Evolutionary conservation across 805 yeast species (phyloP).

Genomic region (Vanderwaltozyma yarrowii): DNA sequence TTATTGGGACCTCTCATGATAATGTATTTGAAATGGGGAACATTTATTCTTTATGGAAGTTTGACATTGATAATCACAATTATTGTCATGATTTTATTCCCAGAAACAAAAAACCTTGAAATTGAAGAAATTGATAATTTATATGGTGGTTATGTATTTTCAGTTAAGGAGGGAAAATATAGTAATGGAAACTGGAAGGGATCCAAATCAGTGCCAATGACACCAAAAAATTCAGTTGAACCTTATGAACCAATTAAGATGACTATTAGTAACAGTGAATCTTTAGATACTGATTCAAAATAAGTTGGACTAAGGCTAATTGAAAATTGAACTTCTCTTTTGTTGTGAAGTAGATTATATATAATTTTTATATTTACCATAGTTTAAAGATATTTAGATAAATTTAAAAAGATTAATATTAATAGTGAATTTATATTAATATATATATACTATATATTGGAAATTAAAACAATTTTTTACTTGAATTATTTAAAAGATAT

Average conservation of each 20-base stretch:
- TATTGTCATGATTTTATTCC: slow-evolving; percentile 29
- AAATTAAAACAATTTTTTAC: neutral
- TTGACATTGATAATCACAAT: slow-evolving; percentile 28
- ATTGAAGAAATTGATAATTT: slow-evolving; percentile 20
- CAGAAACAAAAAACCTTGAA: slow-evolving; percentile 34
- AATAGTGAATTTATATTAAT: too few species aligned
- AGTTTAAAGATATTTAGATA: neutral
- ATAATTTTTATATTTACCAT: too few species aligned
- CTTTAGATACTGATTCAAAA: too few species aligned
- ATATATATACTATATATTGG: too few species aligned
- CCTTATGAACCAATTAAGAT: neutral
- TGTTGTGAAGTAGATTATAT: too few species aligned
- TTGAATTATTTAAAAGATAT: neutral
- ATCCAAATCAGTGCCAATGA: neutral
- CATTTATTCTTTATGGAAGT: slow-evolving; percentile 32
- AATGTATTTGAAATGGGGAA: slow-evolving; percentile 30
- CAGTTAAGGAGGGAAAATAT: too few species aligned
- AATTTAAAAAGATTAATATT: neutral
- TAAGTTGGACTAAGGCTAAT: too few species aligned
- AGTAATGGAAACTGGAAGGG: neutral
- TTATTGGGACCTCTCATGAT: slow-evolving; percentile 34
- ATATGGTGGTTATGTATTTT: slow-evolving; percentile 8
- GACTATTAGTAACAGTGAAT: too few species aligned
- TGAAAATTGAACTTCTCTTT: too few species aligned
- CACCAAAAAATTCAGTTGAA: neutral